phyloP scores from a whole-genome alignment of 306 rosid genomes.

The Cotoneaster glaucophyllus region DNA sequence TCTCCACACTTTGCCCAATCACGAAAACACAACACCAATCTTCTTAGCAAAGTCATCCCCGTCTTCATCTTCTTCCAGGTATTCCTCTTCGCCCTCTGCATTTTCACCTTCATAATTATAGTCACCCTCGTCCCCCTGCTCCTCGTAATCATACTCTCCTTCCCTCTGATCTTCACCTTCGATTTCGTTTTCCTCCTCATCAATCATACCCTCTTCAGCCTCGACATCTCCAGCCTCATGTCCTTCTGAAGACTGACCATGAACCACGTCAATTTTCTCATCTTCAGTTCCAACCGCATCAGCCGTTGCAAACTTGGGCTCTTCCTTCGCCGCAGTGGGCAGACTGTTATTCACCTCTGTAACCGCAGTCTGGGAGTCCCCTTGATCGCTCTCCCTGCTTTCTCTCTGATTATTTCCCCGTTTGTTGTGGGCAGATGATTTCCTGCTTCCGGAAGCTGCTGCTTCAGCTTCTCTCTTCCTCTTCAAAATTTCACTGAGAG shows the following conservation, averaged over 20 bases:
- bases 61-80: slow-evolving; percentile 60
- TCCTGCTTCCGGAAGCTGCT: slow-evolving; percentile 30
- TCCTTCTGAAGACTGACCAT: slow-evolving; percentile 22
- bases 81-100: slow-evolving; percentile 60
- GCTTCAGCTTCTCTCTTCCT: slow-evolving; percentile 57
- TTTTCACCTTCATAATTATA: slow-evolving; percentile 67
- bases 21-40: slow-evolving; percentile 71
- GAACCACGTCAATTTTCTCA: slow-evolving; percentile 25
- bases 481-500: slow-evolving; percentile 91
- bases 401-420: slow-evolving; percentile 27
- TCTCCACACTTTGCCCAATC: slow-evolving; percentile 17
- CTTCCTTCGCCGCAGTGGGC: slow-evolving; percentile 24
- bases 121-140: slow-evolving; percentile 72
- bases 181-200: slow-evolving; percentile 38
- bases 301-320: slow-evolving; percentile 25
- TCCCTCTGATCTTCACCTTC: slow-evolving; percentile 65
- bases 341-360: slow-evolving; percentile 18
- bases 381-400: slow-evolving; percentile 11
- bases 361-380: slow-evolving; percentile 15
- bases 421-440: slow-evolving; percentile 18
- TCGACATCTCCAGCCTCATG: slow-evolving; percentile 9
- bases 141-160: slow-evolving; percentile 75
- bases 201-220: slow-evolving; percentile 57
- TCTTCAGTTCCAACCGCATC: slow-evolving; percentile 30
- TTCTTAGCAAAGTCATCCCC: slow-evolving; percentile 96